Conservation (phyloP, 352 stramenopile species). For the Thraustotheca clavata region DNA sequence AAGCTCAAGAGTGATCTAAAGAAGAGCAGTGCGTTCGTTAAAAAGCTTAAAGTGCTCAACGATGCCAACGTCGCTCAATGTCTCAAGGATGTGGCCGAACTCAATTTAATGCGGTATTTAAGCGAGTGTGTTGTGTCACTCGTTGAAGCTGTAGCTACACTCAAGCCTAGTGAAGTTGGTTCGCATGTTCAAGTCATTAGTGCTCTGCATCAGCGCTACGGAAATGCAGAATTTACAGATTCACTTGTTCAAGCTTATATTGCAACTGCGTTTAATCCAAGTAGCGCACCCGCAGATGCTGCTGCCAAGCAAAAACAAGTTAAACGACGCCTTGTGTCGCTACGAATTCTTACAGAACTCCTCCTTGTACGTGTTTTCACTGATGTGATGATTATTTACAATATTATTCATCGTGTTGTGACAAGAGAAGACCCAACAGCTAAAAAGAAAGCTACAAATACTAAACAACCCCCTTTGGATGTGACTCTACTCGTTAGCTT, state of each 20-base stretch:
- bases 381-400: constrained; percentile 62
- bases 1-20: constrained; percentile 98
- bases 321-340: constrained; percentile 47
- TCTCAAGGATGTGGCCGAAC: constrained; percentile 75
- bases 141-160: constrained; percentile 55
- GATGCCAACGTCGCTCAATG: constrained; percentile 66
- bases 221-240: constrained; percentile 58
- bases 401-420: constrained; percentile 70
- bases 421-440: constrained; percentile 34
- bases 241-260: constrained; percentile 47
- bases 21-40: constrained; percentile 97
- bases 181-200: constrained; percentile 80
- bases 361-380: constrained; percentile 70
- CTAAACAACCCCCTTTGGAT: constrained; percentile 60
- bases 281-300: constrained; percentile 26
- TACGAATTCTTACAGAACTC: constrained; percentile 79
- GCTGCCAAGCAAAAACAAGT: constrained; percentile 67
- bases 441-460: constrained; percentile 24
- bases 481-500: constrained; percentile 92
- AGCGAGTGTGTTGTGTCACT: constrained; percentile 90
- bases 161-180: constrained; percentile 81
- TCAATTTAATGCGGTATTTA: constrained; percentile 94
- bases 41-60: constrained; percentile 87
- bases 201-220: constrained; percentile 89
- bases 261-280: constrained; percentile 28